Evolutionary conservation across 306 rosid species (phyloP).

Genomic region (Corylus avellana): DNA sequence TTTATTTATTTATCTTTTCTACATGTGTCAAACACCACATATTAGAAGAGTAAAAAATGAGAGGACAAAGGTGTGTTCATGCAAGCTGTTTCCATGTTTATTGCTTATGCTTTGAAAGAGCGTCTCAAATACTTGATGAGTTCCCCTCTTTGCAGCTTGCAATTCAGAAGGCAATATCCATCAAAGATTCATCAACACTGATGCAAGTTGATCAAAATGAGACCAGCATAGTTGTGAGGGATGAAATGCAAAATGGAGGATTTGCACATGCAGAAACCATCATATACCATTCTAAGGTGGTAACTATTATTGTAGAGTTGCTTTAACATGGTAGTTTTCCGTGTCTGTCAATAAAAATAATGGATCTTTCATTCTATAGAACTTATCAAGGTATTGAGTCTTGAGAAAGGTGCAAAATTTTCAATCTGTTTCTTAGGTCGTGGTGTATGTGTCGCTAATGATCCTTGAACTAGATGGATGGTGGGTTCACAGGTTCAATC

Average conservation of each 20-base stretch:
- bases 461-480: background rate
- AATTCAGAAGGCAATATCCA: conserved; percentile 29
- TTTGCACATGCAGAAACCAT: conserved; percentile 54
- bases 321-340: background rate
- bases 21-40: background rate
- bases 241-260: conserved; percentile 48
- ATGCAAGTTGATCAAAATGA: conserved; percentile 58
- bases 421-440: background rate
- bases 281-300: conserved; percentile 62
- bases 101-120: conserved; percentile 3
- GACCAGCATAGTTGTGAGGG: conserved; percentile 21
- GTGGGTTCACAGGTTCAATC: background rate
- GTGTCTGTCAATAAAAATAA: too few species aligned
- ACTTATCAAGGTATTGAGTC: background rate
- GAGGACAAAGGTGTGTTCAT: background rate
- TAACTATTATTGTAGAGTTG: background rate
- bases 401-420: background rate
- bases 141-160: conserved; percentile 40
- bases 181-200: conserved; percentile 46
- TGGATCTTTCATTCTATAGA: background rate
- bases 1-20: background rate
- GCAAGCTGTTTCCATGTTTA: conserved; percentile 9
- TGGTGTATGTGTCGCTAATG: background rate
- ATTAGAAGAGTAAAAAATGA: background rate
- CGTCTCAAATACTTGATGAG: background rate